Conservation (phyloP, 352 stramenopile genomes). For the Globisporangium cylindrosporum region DNA sequence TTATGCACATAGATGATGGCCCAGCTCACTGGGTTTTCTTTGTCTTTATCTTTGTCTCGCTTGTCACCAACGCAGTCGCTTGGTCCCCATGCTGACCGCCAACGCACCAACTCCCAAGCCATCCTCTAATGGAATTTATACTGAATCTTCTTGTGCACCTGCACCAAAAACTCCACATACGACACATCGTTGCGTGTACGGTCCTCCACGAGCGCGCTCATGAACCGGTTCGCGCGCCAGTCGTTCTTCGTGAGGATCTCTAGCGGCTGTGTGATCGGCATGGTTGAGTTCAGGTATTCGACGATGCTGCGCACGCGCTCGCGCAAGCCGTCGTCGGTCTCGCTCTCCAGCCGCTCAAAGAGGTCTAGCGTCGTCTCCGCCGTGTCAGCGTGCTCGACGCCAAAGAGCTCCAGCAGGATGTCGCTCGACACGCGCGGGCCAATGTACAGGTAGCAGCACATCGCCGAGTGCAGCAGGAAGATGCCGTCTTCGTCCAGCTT, state of each 20-base stretch:
- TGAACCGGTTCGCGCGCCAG: constrained; percentile 81
- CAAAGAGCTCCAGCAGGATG: constrained; percentile 82
- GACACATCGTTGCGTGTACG: constrained; percentile 82
- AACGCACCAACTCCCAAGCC: background rate
- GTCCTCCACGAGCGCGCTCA: constrained; percentile 86
- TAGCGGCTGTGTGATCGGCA: constrained; percentile 78
- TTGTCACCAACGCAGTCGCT: background rate
- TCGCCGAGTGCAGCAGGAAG: constrained; percentile 86
- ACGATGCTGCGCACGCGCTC: constrained; percentile 68
- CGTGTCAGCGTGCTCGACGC: constrained; percentile 75
- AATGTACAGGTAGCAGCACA: constrained; percentile 89
- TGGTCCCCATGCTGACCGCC: background rate
- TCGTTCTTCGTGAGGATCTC: constrained; percentile 86
- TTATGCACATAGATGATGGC: background rate
- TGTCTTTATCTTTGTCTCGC: background rate
- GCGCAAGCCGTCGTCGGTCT: constrained; percentile 49
- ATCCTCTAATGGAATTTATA: constrained; percentile 83
- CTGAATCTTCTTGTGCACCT: constrained; percentile 91
- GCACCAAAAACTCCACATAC: constrained; percentile 89
- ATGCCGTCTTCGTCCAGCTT: constrained; percentile 84
- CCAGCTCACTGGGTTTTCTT: background rate
- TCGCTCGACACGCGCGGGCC: constrained; percentile 63
- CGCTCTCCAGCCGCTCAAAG: constrained; percentile 62
- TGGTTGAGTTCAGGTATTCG: constrained; percentile 78
- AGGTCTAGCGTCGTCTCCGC: constrained; percentile 64